Base-by-base conservation (phyloP, 495 filamentous ascomycete species). In the Staphylotrichum tortipilum region DNA sequence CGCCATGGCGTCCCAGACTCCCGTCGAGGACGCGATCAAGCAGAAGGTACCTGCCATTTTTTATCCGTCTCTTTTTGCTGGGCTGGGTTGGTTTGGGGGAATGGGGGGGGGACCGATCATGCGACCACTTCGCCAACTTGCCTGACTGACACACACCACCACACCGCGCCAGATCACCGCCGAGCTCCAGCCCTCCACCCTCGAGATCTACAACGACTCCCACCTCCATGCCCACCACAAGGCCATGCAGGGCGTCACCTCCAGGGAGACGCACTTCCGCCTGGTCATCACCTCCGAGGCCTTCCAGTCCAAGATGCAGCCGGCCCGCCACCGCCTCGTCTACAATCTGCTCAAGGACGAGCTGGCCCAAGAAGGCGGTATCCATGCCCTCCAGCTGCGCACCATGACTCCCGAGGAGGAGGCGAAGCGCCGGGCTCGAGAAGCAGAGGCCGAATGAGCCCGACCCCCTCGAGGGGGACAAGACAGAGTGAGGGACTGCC, bases 171-270 rank as follows among this genome's bases (percentile, higher is more conserved):
- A 97, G 90, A 78, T 98, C 63, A 85, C 78, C 0, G 68, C 78
- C 30, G 74, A 82, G 10, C 76, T 98, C 50, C 69, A 76, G 3
- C 92, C 92, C 8, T 74, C 81, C 11, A 79, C 77, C 6, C 78
- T 98, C 42, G 77, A 90, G 48, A 94, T 98, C 62, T 76, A 82
- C 64, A 98, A 98, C 60, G 91, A 98, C 67, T 95, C 89, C 3
- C 79, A 85, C 60, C 74, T 82, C 24, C 77, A 98, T 66, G 74
- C 90, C 2, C 92, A 98, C 70, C 92, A 98, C 64, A 73, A 79
- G 52, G 79, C 92, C 6, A 98, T 98, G 92, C 70, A 75, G 47
- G 88, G 81, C 11, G 79, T 70, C 45, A 81, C 81, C 0, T 94
- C 88, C 1, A 81, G 75, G 57, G 92, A 98, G 67, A 95, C 90